Evolutionary conservation across 805 yeast species (phyloP).

Genomic region (Schwanniomyces occidentalis): DNA sequence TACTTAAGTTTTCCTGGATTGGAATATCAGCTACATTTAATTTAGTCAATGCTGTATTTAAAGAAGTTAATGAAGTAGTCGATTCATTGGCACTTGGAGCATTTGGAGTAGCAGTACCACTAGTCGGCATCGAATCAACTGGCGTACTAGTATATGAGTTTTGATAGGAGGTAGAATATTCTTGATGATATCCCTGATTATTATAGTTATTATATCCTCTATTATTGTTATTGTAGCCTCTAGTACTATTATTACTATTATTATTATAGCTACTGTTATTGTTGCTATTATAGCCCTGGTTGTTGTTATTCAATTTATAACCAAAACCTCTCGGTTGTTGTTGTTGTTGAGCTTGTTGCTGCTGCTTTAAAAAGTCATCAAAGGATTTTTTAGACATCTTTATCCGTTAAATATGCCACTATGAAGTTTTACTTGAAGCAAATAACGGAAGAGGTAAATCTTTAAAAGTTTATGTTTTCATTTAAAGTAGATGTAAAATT

Average conservation of each 20-base stretch:
- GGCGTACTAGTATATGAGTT: constrained; percentile 21
- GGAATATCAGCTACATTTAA: constrained; percentile 60
- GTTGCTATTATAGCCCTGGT: constrained; percentile 4
- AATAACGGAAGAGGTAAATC: too few relatives aligned
- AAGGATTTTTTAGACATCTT: constrained; percentile 41
- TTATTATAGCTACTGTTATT: constrained; percentile 5
- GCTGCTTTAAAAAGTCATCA: constrained; percentile 53
- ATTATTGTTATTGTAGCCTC: constrained; percentile 7
- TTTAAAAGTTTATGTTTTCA: too few relatives aligned
- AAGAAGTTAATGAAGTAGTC: constrained; percentile 70
- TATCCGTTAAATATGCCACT: too few relatives aligned
- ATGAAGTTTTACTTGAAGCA: too few relatives aligned
- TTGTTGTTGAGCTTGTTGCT: constrained; percentile 38
- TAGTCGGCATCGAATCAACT: constrained; percentile 29
- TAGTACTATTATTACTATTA: constrained; percentile 1
- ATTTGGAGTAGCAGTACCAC: constrained; percentile 37
- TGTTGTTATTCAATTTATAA: constrained; percentile 11
- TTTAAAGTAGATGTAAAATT: too few relatives aligned
- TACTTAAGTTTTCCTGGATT: constrained; percentile 55
- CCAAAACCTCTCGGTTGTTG: constrained; percentile 35
- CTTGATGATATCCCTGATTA: constrained; percentile 3
- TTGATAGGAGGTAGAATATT: constrained; percentile 3
- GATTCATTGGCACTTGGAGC: constrained; percentile 45
- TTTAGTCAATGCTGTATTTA: constrained; percentile 69
- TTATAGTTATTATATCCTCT: constrained; percentile 3